Conservation (phyloP, 2,329 filamentous ascomycete species). For the Leptographium radiaticola region DNA sequence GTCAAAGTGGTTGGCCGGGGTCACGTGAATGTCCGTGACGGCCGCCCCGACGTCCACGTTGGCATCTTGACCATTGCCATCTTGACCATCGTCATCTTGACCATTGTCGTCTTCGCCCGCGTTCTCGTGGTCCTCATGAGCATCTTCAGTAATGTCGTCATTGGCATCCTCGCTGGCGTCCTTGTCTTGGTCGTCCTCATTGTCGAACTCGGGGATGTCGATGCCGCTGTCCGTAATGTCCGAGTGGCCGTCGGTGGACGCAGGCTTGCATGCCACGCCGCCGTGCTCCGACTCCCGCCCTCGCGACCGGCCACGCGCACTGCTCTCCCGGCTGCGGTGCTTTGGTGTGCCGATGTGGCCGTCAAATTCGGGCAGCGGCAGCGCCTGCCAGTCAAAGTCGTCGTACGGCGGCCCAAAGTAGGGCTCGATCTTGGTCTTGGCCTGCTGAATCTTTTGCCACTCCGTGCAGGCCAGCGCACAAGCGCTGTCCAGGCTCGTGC, state of each 20-base stretch:
- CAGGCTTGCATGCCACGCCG: background rate
- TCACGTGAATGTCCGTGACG: too few species aligned
- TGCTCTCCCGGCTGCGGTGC: background rate
- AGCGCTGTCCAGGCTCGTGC: slow-evolving; percentile 15
- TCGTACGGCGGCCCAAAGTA: slow-evolving; percentile 23
- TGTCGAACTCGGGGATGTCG: too few species aligned
- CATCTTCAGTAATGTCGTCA: background rate
- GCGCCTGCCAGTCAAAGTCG: slow-evolving; percentile 22
- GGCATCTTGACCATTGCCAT: background rate
- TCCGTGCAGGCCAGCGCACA: slow-evolving; percentile 19
- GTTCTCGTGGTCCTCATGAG: slow-evolving; percentile 1
- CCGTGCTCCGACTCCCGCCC: background rate
- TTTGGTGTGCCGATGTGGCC: background rate
- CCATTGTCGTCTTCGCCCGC: background rate
- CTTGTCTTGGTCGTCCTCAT: too few species aligned
- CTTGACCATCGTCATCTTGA: background rate
- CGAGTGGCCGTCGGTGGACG: too few species aligned
- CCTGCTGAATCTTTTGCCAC: slow-evolving; percentile 20
- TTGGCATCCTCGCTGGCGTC: too few species aligned
- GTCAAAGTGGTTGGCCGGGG: too few species aligned
- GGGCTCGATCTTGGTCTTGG: slow-evolving; percentile 21
- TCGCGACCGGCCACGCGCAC: background rate
- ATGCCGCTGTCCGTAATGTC: too few species aligned
- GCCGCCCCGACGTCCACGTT: too few species aligned
- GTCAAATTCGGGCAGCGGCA: slow-evolving; percentile 19